Percentiles rank a stretch among this genome's conserved stretches.
Conservation (phyloP, 1,284 basidiomycete genomes). For the Takashimella koratensis region DNA sequence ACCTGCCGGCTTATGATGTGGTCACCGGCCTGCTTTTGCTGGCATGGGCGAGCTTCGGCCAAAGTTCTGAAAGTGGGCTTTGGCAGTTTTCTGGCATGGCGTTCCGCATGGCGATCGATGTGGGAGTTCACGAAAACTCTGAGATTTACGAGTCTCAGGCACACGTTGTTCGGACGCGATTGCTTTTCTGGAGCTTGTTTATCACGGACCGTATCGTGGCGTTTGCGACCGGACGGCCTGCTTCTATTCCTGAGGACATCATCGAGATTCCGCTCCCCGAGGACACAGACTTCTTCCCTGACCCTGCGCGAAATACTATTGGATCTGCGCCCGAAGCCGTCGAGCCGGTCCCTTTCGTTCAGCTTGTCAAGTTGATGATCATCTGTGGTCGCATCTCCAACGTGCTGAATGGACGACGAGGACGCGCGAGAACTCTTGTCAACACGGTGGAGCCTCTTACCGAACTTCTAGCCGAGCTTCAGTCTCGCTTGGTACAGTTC, state of each 20-base stretch:
- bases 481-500: slow-evolving; percentile 48
- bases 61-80: slow-evolving; percentile 50
- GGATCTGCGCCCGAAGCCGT: slow-evolving; percentile 25
- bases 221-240: slow-evolving; percentile 40
- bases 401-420: slow-evolving; percentile 49
- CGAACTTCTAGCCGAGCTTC: slow-evolving; percentile 44
- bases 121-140: slow-evolving; percentile 50
- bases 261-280: slow-evolving; percentile 51
- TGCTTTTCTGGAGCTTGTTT: slow-evolving; percentile 50
- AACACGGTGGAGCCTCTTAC: slow-evolving; percentile 33
- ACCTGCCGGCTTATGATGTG: slow-evolving; percentile 49
- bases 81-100: slow-evolving; percentile 50
- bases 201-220: slow-evolving; percentile 51
- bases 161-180: slow-evolving; percentile 45
- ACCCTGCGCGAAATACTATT: slow-evolving; percentile 37
- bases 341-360: slow-evolving; percentile 49
- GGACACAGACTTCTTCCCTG: slow-evolving; percentile 49
- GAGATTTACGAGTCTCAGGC: slow-evolving; percentile 50
- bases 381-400: slow-evolving; percentile 50
- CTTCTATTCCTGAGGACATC: slow-evolving; percentile 49
- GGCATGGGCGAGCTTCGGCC: slow-evolving; percentile 51
- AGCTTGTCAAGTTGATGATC: slow-evolving; percentile 49
- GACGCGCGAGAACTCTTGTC: slow-evolving; percentile 45
- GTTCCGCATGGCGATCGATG: slow-evolving; percentile 51
- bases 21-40: slow-evolving; percentile 48